Conservation (phyloP, 257 asterid species). For the Solanum neorickii region DNA sequence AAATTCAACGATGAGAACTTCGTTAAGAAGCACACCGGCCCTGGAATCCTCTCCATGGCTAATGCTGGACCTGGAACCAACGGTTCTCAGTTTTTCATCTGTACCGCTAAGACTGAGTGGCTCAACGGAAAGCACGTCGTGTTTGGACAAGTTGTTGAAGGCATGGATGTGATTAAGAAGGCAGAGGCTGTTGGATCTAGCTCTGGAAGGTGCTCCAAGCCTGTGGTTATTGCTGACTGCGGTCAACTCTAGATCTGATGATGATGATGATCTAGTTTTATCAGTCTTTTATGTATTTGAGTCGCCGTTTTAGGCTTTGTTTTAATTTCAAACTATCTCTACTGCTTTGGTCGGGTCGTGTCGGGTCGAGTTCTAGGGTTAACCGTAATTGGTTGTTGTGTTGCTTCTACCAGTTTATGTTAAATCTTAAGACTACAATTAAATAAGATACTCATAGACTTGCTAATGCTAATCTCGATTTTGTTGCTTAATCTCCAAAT, state of each 20-base stretch:
- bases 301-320: neutral
- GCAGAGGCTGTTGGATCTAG: slow-evolving; percentile 65
- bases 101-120: slow-evolving; percentile 63
- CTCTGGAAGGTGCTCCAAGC: slow-evolving; percentile 42
- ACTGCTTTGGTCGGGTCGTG: neutral
- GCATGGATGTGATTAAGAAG: slow-evolving; percentile 41
- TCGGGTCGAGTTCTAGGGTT: neutral
- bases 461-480: neutral
- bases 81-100: slow-evolving; percentile 62
- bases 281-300: neutral
- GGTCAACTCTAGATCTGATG: slow-evolving; percentile 49
- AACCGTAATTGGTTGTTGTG: neutral
- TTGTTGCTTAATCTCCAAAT: neutral
- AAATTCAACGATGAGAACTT: slow-evolving; percentile 61
- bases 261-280: neutral
- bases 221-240: slow-evolving; percentile 46
- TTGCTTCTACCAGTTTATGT: neutral
- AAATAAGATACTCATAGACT: neutral
- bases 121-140: slow-evolving; percentile 69
- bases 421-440: neutral
- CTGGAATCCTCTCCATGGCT: slow-evolving; percentile 58
- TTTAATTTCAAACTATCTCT: neutral
- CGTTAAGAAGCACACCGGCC: slow-evolving; percentile 56
- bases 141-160: slow-evolving; percentile 59
- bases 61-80: slow-evolving; percentile 67